phyloP scores from a whole-genome alignment of 139 green algal species.

The Coelastrella sp. region DNA sequence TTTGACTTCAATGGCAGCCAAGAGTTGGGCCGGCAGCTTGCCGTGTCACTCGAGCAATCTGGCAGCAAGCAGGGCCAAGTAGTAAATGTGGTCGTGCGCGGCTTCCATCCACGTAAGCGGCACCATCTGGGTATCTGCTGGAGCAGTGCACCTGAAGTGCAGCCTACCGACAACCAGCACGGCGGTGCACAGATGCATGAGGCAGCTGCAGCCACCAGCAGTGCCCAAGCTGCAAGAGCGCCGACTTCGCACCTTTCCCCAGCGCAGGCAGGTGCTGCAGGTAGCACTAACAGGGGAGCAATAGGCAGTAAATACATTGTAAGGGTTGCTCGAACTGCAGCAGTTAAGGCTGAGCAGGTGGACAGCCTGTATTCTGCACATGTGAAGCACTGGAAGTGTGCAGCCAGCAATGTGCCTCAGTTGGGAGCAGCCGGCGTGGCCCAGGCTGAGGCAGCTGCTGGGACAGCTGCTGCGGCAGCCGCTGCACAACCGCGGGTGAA shows the following conservation, averaged over 20 bases:
- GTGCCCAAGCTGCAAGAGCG: neutral
- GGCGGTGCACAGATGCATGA: neutral
- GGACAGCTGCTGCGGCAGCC: too few relatives aligned
- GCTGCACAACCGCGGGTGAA: too few relatives aligned
- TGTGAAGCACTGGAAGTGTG: neutral
- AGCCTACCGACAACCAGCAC: neutral
- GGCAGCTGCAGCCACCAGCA: neutral
- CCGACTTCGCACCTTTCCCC: neutral
- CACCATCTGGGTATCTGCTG: neutral
- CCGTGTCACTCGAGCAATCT: neutral
- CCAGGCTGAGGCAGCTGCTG: neutral
- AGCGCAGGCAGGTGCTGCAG: neutral
- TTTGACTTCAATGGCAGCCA: neutral
- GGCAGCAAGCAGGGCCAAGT: neutral
- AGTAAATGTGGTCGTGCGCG: neutral
- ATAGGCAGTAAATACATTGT: neutral
- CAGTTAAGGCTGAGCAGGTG: neutral
- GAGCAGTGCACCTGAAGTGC: neutral
- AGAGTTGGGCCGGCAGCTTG: neutral
- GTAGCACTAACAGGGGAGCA: neutral
- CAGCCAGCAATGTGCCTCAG: neutral
- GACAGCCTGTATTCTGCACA: neutral
- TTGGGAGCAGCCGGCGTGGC: neutral
- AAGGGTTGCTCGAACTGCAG: neutral
- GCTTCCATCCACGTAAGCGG: neutral